Percentiles rank a stretch among this genome's conserved stretches.
phyloP scores from a whole-genome alignment of 1,139 yeast species.

The Sugiyamaella pinicola region DNA sequence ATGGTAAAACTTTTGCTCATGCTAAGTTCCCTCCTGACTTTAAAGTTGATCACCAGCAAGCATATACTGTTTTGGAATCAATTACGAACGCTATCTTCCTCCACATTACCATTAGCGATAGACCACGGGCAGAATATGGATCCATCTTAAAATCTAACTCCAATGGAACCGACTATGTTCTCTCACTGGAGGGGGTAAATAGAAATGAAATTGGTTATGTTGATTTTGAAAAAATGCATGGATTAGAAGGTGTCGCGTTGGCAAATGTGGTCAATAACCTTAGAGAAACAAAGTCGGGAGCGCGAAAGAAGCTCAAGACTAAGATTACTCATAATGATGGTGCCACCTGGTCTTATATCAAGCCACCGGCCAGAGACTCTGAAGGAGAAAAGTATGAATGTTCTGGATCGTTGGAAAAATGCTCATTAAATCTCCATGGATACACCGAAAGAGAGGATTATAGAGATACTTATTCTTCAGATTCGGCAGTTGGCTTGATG shows the following conservation, averaged over 20 bases:
- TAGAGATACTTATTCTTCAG: constrained; percentile 84
- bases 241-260: constrained; percentile 84
- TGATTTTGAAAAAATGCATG: constrained; percentile 84
- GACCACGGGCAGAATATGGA: constrained; percentile 65
- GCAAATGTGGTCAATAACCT: constrained; percentile 68
- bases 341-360: constrained; percentile 74
- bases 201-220: constrained; percentile 74
- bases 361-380: constrained; percentile 68
- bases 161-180: constrained; percentile 91
- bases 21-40: constrained; percentile 78
- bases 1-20: constrained; percentile 78
- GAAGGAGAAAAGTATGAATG: constrained; percentile 62
- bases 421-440: constrained; percentile 87
- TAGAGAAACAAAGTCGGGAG: constrained; percentile 45
- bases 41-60: constrained; percentile 64
- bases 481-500: constrained; percentile 85
- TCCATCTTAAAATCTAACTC: constrained; percentile 86
- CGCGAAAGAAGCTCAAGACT: constrained; percentile 62
- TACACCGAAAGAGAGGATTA: constrained; percentile 83
- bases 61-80: constrained; percentile 83
- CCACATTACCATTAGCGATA: constrained; percentile 72
- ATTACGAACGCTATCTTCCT: constrained; percentile 73
- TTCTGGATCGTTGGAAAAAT: constrained; percentile 50
- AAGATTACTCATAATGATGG: constrained; percentile 90
- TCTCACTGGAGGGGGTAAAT: constrained; percentile 72